Evolutionary conservation across 495 filamentous ascomycete genomes (phyloP), one percentile per base, ranked within the genome.

Genomic region (Hyaloscypha variabilis): DNA sequence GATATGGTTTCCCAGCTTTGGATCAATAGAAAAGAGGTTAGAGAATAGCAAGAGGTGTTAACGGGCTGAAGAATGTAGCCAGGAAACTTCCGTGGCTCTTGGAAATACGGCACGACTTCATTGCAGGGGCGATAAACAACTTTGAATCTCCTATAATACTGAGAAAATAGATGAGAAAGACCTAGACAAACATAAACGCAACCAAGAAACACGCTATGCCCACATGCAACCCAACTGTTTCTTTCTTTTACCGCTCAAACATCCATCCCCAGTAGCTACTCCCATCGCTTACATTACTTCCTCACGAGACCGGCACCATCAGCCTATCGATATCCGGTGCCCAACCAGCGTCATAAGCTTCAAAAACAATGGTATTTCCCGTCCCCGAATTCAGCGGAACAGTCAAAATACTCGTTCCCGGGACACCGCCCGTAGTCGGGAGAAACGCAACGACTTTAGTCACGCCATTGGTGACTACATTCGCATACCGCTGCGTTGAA

Each of bases 311-410:
- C 13, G 85, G 85, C 6, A 88, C 84, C 71, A 86, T 77, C 62
- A 87, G 70, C 11, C 81, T 72, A 71, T 88, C 84, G 19, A 87
- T 69, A 78, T 87, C 83, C n/a, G 85, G 82, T 0, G 64, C 82
- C 78, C 77, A 87, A 0, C 74, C 81, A 13, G 69, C 75, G 57
- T 74, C 75, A 39, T 79, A 69, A 8, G 80, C 81, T 63, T 78
- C 75, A 63, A 87, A 74, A n/a, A 74, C 76, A 50, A 88, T 70
- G 2, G 75, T 77, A 68, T 78, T 77, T 23, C 1, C 64, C 51
- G 14, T 66, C 58, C 51, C 84, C 74, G 39, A 69, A 69, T 73
- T 77, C 78, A 74, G 79, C 64, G 59, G 76, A 65, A 56, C 70
- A 73, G 71, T 81, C 75, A 72, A 62, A 11, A 71, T 68, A 50